These are phyloP conservation scores for Ogataea methanolica DNA, from an alignment of 805 yeast species.

Conservation along the genomic window DNA sequence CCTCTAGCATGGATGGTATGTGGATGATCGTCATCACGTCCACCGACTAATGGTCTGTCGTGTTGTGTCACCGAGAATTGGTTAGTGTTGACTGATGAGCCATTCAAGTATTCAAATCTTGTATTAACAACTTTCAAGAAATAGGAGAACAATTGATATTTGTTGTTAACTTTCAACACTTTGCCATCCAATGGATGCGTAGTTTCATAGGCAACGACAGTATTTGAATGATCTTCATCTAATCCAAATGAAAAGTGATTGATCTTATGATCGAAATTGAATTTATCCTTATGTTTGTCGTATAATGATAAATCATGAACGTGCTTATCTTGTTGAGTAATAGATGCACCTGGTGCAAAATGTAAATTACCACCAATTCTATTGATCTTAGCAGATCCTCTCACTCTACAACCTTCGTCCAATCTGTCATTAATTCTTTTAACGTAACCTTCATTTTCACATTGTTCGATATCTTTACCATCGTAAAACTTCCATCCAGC, in stretches of 20 bases:
- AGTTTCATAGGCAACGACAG: constrained; percentile 29
- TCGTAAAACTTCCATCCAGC: constrained; percentile 87
- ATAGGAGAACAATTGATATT: constrained; percentile 66
- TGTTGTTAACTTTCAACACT: constrained; percentile 36
- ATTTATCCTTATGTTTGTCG: constrained; percentile 46
- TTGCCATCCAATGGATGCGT: constrained; percentile 68
- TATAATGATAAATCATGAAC: constrained; percentile 81
- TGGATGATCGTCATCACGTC: constrained; percentile 87
- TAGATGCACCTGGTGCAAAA: constrained; percentile 91
- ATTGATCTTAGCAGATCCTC: constrained; percentile 74
- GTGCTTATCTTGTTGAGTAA: constrained; percentile 56
- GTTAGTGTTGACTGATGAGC: constrained; percentile 62
- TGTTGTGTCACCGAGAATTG: constrained; percentile 88
- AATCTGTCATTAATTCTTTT: constrained; percentile 51
- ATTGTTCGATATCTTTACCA: constrained; percentile 82
- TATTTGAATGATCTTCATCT: constrained; percentile 30
- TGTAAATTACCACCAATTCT: constrained; percentile 89
- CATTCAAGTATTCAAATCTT: constrained; percentile 65
- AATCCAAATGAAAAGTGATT: constrained; percentile 82
- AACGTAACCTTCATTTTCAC: constrained; percentile 87
- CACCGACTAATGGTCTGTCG: constrained; percentile 81
- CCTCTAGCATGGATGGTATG: constrained; percentile 78
- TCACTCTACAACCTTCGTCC: constrained; percentile 82
- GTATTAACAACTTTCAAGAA: constrained; percentile 89
- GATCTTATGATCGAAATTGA: constrained; percentile 73